phyloP scores from a whole-genome alignment of 805 yeast species.

The Cyberlindnera mycetangii region DNA sequence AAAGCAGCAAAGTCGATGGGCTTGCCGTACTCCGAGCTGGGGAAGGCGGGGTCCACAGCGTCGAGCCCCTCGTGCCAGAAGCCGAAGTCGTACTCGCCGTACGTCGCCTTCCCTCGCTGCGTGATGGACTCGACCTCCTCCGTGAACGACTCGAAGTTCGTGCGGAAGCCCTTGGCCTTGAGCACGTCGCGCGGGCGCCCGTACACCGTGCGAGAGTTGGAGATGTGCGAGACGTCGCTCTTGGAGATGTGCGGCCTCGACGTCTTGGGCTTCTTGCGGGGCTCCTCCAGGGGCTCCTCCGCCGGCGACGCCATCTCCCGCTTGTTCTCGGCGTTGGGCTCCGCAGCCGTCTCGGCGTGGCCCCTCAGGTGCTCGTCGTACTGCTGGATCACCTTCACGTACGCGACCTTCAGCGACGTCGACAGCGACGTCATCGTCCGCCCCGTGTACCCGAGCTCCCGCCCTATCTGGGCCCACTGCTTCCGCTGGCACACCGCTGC shows the following conservation, averaged over 20 bases:
- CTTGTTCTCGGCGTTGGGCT: conserved; percentile 16
- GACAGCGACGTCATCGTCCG: conserved; percentile 69
- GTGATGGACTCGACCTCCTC: conserved; percentile 41
- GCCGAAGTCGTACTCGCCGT: conserved; percentile 40
- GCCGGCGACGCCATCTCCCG: no score
- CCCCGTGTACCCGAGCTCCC: conserved; percentile 76
- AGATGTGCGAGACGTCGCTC: conserved; percentile 35
- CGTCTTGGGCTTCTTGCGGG: background rate
- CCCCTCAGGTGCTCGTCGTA: conserved; percentile 27
- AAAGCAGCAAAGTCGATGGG: conserved; percentile 51
- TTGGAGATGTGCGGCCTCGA: background rate
- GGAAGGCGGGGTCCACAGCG: conserved; percentile 37
- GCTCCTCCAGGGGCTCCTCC: background rate
- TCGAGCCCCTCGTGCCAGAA: conserved; percentile 42
- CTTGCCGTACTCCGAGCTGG: conserved; percentile 43
- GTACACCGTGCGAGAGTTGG: conserved; percentile 45
- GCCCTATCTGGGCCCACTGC: conserved; percentile 80
- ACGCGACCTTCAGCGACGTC: conserved; percentile 60
- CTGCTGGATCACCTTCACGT: conserved; percentile 41
- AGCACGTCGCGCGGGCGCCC: conserved; percentile 45
- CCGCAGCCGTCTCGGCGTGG: background rate
- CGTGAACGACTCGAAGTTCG: conserved; percentile 47
- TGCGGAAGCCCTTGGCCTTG: conserved; percentile 47
- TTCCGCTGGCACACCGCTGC: conserved; percentile 59
- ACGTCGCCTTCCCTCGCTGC: conserved; percentile 30